Evolutionary conservation across 371 early-diverging fungal species (phyloP), one percentile per base, ranked within the genome.

Genomic region (Circinella minor): DNA sequence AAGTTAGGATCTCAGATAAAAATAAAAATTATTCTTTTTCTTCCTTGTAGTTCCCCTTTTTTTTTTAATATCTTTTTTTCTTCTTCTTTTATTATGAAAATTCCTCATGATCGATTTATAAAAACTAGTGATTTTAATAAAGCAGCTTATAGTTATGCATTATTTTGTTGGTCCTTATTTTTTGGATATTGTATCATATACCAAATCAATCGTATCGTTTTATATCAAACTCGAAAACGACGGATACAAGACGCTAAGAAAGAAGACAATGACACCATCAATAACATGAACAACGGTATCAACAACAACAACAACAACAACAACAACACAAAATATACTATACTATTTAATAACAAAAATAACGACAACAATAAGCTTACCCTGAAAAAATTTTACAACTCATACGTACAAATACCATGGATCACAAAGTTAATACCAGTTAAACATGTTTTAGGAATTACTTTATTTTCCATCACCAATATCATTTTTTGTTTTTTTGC

Each of bases 101-200:
- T 57, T 4, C 57, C 57, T 5, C 57, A 27, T 13, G 14, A 34
- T 34, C 6, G 57, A 14, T 57, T 57, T 34, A 7, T 57, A 18
- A 10, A 10, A 8, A 57, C 11, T 27, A 57, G 57, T 18, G 76
- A 72, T 20, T 57, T 57, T 14, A 57, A 57, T 27, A 57, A 57
- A 34, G 57, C 57, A 5, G 57, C 27, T 17, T 74, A 75, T 47
- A 63, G 71, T 11, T 82, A 82, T 68, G 74, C 77, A 9, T 62
- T 80, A 36, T 74, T 78, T 54, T 78, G 77, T n/a, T 82, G 82
- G 82, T 69, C 69, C 18, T 49, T 80, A n/a, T 82, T 82, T 62
- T 61, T 74, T 14, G 8, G 77, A 3, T 82, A 82, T 60, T 82
- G 80, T 47, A 71, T 78, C 18, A 66, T 65, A 10, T 75, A 80